Conservation (phyloP, 176 grass and related monocot species). For the Alloteropsis semialata region DNA sequence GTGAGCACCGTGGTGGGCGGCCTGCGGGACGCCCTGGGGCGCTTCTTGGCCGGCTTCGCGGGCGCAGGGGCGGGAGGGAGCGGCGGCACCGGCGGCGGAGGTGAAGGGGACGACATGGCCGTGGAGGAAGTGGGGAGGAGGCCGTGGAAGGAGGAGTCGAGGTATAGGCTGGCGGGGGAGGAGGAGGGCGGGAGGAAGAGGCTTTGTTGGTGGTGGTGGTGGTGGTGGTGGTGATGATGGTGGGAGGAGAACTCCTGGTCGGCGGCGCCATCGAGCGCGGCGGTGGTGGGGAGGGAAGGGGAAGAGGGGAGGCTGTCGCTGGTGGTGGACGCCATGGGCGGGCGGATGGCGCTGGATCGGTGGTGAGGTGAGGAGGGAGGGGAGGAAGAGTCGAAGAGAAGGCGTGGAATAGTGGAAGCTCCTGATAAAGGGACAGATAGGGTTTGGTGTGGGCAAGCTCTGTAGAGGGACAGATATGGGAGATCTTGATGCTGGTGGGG, state of each 20-base stretch:
- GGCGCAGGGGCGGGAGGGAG: conserved; percentile 20
- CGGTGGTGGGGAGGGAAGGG: conserved; percentile 39
- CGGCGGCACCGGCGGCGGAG: conserved; percentile 3
- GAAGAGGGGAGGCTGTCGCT: conserved; percentile 85
- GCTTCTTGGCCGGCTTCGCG: conserved; percentile 55
- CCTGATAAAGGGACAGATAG: conserved; percentile 20
- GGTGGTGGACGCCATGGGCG: conserved; percentile 79
- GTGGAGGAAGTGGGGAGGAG: conserved; percentile 20
- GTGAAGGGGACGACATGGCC: not conserved
- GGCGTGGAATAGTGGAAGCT: conserved; percentile 17
- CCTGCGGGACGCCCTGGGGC: conserved; percentile 69
- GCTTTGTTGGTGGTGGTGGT: conserved; percentile 35
- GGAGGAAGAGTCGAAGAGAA: not conserved
- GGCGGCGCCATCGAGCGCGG: conserved; percentile 9
- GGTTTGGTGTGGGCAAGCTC: conserved; percentile 24
- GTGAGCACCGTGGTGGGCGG: conserved; percentile 86
- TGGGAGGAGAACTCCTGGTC: conserved; percentile 69
- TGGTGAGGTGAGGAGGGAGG: conserved; percentile 15
- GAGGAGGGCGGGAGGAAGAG: conserved; percentile 47
- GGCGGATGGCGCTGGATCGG: not conserved
- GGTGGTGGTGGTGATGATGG: conserved; percentile 31
- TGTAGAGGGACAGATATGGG: not conserved
- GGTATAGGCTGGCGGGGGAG: conserved; percentile 34
- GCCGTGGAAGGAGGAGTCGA: conserved; percentile 46
- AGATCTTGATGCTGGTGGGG: conserved; percentile 28